Base-by-base conservation (phyloP, 176 grass and related monocot species). In the Lolium rigidum region DNA sequence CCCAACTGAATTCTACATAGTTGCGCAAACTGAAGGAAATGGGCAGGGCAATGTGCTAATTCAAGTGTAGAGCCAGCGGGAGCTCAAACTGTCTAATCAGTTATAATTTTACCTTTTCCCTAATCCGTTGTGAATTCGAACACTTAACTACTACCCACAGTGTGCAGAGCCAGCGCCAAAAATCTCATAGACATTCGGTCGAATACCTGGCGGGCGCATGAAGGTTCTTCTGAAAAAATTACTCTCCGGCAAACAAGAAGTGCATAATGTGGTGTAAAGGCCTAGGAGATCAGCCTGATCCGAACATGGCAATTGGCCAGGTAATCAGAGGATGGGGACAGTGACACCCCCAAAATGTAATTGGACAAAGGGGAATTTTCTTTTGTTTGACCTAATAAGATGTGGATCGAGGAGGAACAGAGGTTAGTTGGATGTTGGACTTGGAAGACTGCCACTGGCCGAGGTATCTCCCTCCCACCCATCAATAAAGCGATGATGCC, bases 371-470 rank as follows among this genome's bases (percentile, higher is more conserved):
- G 35, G 58, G 18, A n/a, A 57, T 47, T 66, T 51, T 73, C 62
- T 65, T 65, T n/a, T 50, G 47, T 72, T 69, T 79, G 74, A 79
- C 79, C 88, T 47, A 39, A 67, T 58, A 74, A 22, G 72, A 76
- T 35, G 71, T 28, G 78, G 56, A 15, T 50, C 46, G 24, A 48
- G 51, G 25, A 81, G 83, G 61, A 46, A 48, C 64, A 83, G 3
- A 90, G 14, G 35, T 63, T 65, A 43, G 88, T 90, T 90, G 88
- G 79, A 31, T 72, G 16, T 82, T 65, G 79, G 26, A 82, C 65
- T 67, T 87, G 80, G 66, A 90, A 74, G 74, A 41, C 59, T 59
- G 57, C 37, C 74, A 84, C 75, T 80, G 89, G 85, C 55, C 64
- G 85, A 80, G 57, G 65, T 66, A 49, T 82, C 70, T 24, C 15